phyloP scores from a whole-genome alignment of 805 yeast species.

The Monosporozyma unispora region DNA sequence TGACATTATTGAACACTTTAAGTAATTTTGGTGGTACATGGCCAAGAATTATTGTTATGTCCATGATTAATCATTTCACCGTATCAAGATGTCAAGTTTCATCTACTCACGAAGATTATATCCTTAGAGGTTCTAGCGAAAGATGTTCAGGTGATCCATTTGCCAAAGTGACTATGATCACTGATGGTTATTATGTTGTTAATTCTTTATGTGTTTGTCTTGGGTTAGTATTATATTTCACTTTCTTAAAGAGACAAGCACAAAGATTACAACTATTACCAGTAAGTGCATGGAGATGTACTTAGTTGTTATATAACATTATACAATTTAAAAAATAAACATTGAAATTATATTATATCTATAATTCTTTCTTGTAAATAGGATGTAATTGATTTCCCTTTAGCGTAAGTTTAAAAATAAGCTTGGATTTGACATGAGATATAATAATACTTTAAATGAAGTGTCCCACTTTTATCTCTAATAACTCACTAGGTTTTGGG shows the following conservation, averaged over 20 bases:
- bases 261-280: slow-evolving; percentile 63
- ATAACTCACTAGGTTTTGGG: too few species aligned
- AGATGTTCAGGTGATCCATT: slow-evolving; percentile 26
- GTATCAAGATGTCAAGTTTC: slow-evolving; percentile 45
- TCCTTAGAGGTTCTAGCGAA: slow-evolving; percentile 11
- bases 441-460: too few species aligned
- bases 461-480: too few species aligned
- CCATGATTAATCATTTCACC: slow-evolving; percentile 73
- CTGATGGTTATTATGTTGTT: slow-evolving; percentile 81
- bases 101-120: slow-evolving; percentile 3
- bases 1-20: slow-evolving; percentile 90
- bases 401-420: too few species aligned
- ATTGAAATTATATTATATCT: not conserved
- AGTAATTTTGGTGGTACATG: slow-evolving; percentile 95
- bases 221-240: slow-evolving; percentile 56
- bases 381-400: too few species aligned
- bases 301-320: not conserved
- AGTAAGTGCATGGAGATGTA: slow-evolving; percentile 59
- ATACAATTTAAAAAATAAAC: not conserved
- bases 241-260: slow-evolving; percentile 58
- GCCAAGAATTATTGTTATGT: slow-evolving; percentile 81
- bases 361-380: too few species aligned
- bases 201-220: slow-evolving; percentile 60
- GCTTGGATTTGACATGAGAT: too few species aligned
- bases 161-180: slow-evolving; percentile 45